Evolutionary conservation across 768 basidiomycete species (phyloP).

Genomic region (Termitomyces bulborhizus): DNA sequence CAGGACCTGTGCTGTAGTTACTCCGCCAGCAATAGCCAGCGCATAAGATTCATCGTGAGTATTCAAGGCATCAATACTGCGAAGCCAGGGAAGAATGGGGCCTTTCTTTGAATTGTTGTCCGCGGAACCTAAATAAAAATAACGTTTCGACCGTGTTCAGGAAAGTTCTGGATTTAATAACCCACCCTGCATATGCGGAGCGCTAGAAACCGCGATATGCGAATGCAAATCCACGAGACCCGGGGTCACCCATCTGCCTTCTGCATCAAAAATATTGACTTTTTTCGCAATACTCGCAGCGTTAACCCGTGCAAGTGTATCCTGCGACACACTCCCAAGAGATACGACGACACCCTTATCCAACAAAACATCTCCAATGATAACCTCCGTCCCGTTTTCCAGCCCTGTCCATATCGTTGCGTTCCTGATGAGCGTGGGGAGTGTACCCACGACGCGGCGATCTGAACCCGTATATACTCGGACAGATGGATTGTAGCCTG

Average conservation of each 20-base stretch:
- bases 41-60: constrained; percentile 63
- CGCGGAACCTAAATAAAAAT: constrained; percentile 25
- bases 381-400: constrained; percentile 45
- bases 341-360: constrained; percentile 57
- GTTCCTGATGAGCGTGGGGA: constrained; percentile 52
- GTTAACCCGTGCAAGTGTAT: constrained; percentile 13
- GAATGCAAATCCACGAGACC: constrained; percentile 45
- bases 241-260: constrained; percentile 55
- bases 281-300: constrained; percentile 4
- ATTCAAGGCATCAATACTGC: constrained; percentile 68
- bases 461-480: constrained; percentile 35
- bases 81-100: constrained; percentile 54
- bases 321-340: constrained; percentile 35
- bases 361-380: constrained; percentile 56
- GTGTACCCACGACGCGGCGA: constrained; percentile 48
- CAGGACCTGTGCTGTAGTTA: constrained; percentile 71
- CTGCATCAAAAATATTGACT: constrained; percentile 43
- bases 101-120: constrained; percentile 55
- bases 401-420: constrained; percentile 77
- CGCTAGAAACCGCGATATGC: constrained; percentile 29
- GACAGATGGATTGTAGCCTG: neutral
- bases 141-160: neutral
- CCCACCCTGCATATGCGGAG: constrained; percentile 25
- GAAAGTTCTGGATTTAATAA: neutral
- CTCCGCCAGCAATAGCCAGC: constrained; percentile 58